A percentile compares a stretch with the other conserved stretches of the same genome.
Evolutionary conservation across 1,284 basidiomycete genomes (phyloP).

Genomic region (Apiotrichum mycotoxinovorans): DNA sequence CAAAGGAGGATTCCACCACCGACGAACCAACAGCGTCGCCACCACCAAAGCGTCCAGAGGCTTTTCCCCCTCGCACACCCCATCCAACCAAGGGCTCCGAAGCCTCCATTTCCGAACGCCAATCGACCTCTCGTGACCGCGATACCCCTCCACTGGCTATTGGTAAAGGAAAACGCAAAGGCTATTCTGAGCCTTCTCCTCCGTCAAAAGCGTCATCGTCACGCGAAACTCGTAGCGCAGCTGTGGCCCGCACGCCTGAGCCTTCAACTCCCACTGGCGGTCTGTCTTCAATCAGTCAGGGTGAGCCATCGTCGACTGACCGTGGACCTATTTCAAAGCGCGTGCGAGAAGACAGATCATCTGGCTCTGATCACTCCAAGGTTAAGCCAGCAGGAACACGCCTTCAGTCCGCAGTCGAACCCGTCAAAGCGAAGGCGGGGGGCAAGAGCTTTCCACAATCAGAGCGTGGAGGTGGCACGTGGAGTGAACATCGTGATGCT

Average conservation of each 20-base stretch:
- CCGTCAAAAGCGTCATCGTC: not conserved
- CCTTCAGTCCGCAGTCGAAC: not conserved
- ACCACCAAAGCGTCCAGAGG: constrained; percentile 28
- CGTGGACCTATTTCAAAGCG: not conserved
- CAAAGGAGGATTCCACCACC: constrained; percentile 4
- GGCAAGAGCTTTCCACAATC: constrained; percentile 1
- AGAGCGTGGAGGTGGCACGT: constrained; percentile 7
- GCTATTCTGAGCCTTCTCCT: not conserved
- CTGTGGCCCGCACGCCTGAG: not conserved
- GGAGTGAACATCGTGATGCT: constrained; percentile 37
- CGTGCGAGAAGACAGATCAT: not conserved
- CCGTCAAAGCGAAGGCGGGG: not conserved
- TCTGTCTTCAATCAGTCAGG: not conserved
- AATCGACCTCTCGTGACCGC: not conserved
- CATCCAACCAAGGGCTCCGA: not conserved
- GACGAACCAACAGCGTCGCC: constrained; percentile 11
- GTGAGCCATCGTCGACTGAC: not conserved
- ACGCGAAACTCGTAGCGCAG: not conserved
- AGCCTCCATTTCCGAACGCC: not conserved
- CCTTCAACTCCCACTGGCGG: not conserved
- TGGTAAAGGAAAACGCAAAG: constrained; percentile 31
- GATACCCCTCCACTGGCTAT: constrained; percentile 1
- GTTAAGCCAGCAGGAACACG: not conserved
- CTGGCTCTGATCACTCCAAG: not conserved
- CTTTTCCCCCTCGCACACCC: constrained; percentile 27